Evolutionary conservation across 2,329 filamentous ascomycete species (phyloP).

Genomic region (Venturia carpophila): DNA sequence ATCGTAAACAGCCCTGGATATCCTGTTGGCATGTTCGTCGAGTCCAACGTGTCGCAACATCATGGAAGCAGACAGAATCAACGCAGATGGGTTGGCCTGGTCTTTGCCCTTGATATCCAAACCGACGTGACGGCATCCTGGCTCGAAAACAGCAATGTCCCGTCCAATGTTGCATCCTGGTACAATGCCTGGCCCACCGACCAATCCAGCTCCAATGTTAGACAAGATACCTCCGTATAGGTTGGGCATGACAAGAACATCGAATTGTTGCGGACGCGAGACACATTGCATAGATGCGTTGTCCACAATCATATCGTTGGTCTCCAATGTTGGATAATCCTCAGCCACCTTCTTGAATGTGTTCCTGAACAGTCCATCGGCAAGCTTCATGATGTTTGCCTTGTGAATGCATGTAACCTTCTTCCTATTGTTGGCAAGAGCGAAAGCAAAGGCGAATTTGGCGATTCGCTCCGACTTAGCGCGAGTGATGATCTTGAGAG

Average conservation of each 20-base stretch:
- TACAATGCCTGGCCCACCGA: slow-evolving; percentile 93
- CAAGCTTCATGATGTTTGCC: slow-evolving; percentile 99
- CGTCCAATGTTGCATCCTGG: slow-evolving; percentile 99
- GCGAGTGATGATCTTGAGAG: slow-evolving; percentile 98
- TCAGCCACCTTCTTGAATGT: slow-evolving; percentile 90
- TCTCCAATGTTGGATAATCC: slow-evolving; percentile 91
- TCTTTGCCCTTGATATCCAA: slow-evolving; percentile 99
- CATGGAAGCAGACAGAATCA: slow-evolving; percentile 95
- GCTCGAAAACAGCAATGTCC: slow-evolving; percentile 96
- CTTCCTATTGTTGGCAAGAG: slow-evolving; percentile 96
- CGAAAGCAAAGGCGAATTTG: slow-evolving; percentile 97
- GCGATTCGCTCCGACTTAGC: slow-evolving; percentile 98
- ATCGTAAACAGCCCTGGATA: slow-evolving; percentile 78
- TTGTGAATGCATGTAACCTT: slow-evolving; percentile 99
- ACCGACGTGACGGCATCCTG: slow-evolving; percentile 97
- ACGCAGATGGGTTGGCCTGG: slow-evolving; percentile 94
- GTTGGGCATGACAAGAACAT: slow-evolving; percentile 99
- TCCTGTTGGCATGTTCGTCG: slow-evolving; percentile 96
- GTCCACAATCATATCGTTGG: slow-evolving; percentile 99
- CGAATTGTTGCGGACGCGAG: slow-evolving; percentile 91
- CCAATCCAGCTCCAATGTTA: slow-evolving; percentile 95
- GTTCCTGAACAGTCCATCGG: slow-evolving; percentile 96
- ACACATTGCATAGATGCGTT: slow-evolving; percentile 99
- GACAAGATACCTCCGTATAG: slow-evolving; percentile 97
- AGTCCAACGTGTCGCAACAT: slow-evolving; percentile 93